phyloP scores from a whole-genome alignment of 108 stramenopile genomes.

The Discostella stelligeroides region DNA sequence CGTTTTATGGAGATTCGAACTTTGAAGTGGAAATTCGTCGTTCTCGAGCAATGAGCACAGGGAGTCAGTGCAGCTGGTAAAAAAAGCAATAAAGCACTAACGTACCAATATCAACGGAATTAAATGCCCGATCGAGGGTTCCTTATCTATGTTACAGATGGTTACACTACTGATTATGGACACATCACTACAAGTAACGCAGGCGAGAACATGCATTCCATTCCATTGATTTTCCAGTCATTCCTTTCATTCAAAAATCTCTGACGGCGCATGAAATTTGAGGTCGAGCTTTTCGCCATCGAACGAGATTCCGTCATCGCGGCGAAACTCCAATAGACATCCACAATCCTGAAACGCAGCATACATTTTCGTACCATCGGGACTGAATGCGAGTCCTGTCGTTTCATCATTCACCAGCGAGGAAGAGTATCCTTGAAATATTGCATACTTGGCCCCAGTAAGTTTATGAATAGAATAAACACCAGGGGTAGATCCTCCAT shows the following conservation, averaged over 20 bases:
- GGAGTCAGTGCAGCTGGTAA: constrained; percentile 52
- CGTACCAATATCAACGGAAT: no score
- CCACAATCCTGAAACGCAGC: constrained; percentile 43
- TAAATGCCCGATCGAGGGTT: no score
- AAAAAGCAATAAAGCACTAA: no score
- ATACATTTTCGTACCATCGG: constrained; percentile 54
- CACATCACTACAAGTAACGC: no score
- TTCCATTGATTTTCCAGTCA: no score
- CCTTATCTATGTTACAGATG: no score
- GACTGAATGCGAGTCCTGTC: constrained; percentile 72
- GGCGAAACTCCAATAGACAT: constrained; percentile 36
- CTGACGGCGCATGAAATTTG: constrained; percentile 14
- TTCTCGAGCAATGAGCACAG: constrained; percentile 50
- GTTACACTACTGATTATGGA: no score
- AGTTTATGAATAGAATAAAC: constrained; percentile 45
- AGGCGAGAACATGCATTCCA: no score
- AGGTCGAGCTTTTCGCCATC: constrained; percentile 28
- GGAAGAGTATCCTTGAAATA: constrained; percentile 41
- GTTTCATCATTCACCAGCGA: constrained; percentile 54
- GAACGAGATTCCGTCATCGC: constrained; percentile 42
- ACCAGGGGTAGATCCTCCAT: constrained; percentile 58
- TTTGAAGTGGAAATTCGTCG: constrained; percentile 51
- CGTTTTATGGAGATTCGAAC: constrained; percentile 8
- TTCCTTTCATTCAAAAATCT: no score
- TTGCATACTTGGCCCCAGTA: constrained; percentile 27